Conservation (phyloP, 2,329 filamentous ascomycete genomes). For the Penicillium palitans region DNA sequence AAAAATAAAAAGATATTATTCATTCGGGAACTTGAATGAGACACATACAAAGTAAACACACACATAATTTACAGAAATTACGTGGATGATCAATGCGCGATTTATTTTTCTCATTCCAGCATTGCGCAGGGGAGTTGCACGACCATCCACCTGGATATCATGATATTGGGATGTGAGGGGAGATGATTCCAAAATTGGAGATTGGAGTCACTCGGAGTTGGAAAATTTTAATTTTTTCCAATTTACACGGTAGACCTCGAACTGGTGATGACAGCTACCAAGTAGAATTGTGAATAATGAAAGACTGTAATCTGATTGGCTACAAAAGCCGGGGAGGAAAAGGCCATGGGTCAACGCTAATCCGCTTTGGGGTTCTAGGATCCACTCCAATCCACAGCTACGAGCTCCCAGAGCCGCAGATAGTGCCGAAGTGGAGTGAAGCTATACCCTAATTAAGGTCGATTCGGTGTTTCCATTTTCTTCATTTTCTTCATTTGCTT, state of each 20-base stretch:
- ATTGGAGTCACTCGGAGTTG: background rate
- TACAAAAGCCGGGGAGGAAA: constrained; percentile 20
- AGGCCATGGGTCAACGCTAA: constrained; percentile 8
- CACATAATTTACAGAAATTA: background rate
- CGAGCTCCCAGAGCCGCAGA: constrained; percentile 31
- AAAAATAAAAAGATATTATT: background rate
- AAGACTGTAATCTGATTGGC: constrained; percentile 15
- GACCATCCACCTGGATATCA: no score
- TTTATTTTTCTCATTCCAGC: constrained; percentile 10
- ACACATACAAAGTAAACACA: background rate
- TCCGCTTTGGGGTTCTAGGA: fast-evolving
- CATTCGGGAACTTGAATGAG: background rate
- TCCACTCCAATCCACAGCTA: constrained; percentile 18
- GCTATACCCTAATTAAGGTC: background rate
- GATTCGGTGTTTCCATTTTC: constrained; percentile 6
- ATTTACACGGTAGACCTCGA: constrained; percentile 23
- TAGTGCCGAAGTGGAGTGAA: constrained; percentile 25
- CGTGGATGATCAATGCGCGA: constrained; percentile 1
- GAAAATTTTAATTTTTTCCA: constrained; percentile 2
- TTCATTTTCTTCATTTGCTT: background rate
- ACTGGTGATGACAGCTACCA: constrained; percentile 13
- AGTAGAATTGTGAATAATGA: constrained; percentile 8
- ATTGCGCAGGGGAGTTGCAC: constrained; percentile 4
- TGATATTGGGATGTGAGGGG: background rate
- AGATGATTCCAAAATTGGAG: background rate